Base-by-base conservation (phyloP, 495 filamentous ascomycete genomes). In the Pseudomonodictys pantanalensis region DNA sequence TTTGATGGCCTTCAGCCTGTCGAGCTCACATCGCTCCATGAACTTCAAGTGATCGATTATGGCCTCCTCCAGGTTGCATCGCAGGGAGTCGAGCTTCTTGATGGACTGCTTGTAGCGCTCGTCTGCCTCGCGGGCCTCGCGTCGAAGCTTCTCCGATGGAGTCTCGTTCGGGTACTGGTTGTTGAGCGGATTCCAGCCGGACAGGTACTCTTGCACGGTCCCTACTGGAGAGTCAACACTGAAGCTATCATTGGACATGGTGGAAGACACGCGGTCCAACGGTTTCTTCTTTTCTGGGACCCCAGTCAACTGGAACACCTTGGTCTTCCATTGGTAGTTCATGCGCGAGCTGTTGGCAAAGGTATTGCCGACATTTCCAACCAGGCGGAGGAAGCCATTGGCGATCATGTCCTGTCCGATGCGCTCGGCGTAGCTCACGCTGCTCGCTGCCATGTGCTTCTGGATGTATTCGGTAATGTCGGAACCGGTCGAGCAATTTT, bases 271-370 rank as follows among this genome's bases (percentile, higher is more conserved):
- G 48, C 92, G 83, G 52, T 81, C 79, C 33, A 89, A 59, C 5
- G 85, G 64, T 54, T 80, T 83, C 72, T 92, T 95, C 77, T 89
- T 95, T 71, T 95, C 91, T 0, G 89, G 90, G 43, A 97, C 79
- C 2, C 91, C 91, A 25, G 90, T 84, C 38, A 90, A 71, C 69
- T 96, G 86, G 73, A 96, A 97, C 0, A 87, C 88, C 73, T 89
- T 95, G 2, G 91, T 82, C 41, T 89, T 85, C 95, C 95, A 99
- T 72, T 99, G 93, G 71, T 97, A 99, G 69, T 88, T 88, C 84
- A 97, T 86, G 75, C 87, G 91, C 42, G 92, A 92, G 76, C 91
- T 97, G 75, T 99, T 99, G 58, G 92, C 91, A 68, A 99, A 99
- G 8, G 86, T 89, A 71, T 83, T 97, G 25, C 95, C 93, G 54